Evolutionary conservation across 345 rosid genomes (phyloP), one percentile per base, ranked within the genome.

Genomic region (Triadica sebifera): DNA sequence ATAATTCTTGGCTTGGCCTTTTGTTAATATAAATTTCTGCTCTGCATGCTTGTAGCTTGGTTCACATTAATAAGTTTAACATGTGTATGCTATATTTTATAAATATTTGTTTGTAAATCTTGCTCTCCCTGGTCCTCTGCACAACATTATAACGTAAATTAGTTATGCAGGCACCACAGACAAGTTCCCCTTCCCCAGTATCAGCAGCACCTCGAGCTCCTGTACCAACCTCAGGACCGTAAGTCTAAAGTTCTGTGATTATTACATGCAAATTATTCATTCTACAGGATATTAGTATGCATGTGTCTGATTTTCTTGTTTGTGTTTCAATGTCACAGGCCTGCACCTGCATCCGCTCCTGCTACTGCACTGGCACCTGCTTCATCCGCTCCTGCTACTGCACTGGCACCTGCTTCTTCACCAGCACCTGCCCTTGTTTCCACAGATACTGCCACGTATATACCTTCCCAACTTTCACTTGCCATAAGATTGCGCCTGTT

Each of bases 161-260:
- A 6, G 17, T 41, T 81, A 67, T 77, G 58, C 76, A 89, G 97
- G 87, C 84, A 52, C 88, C 86, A 74, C 83, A 85, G 59, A 74
- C 87, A 70, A 87, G 84, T n/a, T n/a, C n/a, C n/a, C n/a, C n/a
- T 78, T 50, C 79, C 17, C 76, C 82, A 20, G 80, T 79, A 41
- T 69, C 84, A 57, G 9, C 83, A 57, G 58, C 87, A 47, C 74
- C 86, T 79, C 92, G 77, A 62, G 84, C 87, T 77, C 75, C 88
- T 24, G 78, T 72, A 66, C 74, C 86, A 67, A 47, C 87, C 67
- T 64, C 82, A 39, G 52, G 86, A 75, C 39, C 41, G 92, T 89
- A 80, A 81, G 91, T 84, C 70, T 12, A n/a, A 20, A 45, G 49
- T 64, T 60, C 4, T 16, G 2, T 43, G 19, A 13, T 53, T 15